phyloP scores from a whole-genome alignment of 2,329 filamentous ascomycete genomes.

The Pseudogymnoascus destructans region DNA sequence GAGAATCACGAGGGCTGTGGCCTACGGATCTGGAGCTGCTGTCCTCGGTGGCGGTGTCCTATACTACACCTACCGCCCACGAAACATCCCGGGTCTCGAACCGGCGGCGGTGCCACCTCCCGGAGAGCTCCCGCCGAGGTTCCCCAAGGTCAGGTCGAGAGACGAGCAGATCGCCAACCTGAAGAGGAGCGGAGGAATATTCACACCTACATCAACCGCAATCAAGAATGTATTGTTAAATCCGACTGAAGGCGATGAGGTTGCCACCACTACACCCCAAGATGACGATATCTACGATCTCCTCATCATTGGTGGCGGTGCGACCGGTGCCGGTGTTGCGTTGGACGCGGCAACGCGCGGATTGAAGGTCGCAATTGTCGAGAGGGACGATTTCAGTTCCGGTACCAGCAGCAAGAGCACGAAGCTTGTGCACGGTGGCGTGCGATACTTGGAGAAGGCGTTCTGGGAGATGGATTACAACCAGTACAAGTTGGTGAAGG shows the following conservation, averaged over 20 bases:
- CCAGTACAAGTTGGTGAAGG: conserved; percentile 54
- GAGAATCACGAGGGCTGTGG: conserved; percentile 35
- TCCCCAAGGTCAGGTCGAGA: conserved; percentile 36
- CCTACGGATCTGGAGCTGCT: conserved; percentile 37
- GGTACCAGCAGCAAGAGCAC: conserved; percentile 61
- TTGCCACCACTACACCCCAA: conserved; percentile 45
- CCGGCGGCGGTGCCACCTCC: conserved; percentile 57
- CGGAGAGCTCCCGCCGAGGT: conserved; percentile 45
- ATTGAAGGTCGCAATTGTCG: conserved; percentile 53
- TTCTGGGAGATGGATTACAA: conserved; percentile 59
- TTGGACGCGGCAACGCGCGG: conserved; percentile 55
- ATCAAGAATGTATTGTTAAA: conserved; percentile 31
- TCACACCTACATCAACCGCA: conserved; percentile 30
- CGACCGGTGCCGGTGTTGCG: conserved; percentile 54
- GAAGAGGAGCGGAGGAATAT: conserved; percentile 31
- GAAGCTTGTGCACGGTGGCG: conserved; percentile 58
- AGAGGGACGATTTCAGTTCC: conserved; percentile 57
- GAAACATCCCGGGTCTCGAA: conserved; percentile 58
- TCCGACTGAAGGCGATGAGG: conserved; percentile 33
- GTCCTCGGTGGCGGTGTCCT: conserved; percentile 34
- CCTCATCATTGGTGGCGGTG: conserved; percentile 53
- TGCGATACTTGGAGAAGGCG: conserved; percentile 60
- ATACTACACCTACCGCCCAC: conserved; percentile 50
- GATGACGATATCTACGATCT: conserved; percentile 46
- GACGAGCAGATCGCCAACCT: conserved; percentile 39